Conservation (phyloP, 495 filamentous ascomycete species). For the Hyphodiscus hymeniophilus region DNA sequence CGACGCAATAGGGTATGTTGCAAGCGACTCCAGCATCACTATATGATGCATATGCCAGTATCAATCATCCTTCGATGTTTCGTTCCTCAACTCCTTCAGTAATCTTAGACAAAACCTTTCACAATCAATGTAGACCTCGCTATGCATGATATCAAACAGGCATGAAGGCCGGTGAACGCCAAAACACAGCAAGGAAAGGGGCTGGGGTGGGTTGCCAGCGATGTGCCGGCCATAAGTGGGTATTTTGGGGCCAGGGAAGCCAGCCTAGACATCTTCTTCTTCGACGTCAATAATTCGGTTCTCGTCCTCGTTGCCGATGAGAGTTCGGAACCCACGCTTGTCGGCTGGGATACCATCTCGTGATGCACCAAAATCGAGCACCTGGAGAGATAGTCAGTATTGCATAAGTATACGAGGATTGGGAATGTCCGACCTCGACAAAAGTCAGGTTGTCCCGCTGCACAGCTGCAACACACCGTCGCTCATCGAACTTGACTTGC, state of each 20-base stretch:
- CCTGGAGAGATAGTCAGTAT: conserved; percentile 36
- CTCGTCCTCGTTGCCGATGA: conserved; percentile 46
- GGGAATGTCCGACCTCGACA: conserved; percentile 67
- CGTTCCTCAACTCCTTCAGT: not conserved
- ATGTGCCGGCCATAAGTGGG: no score
- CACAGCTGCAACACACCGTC: conserved; percentile 92
- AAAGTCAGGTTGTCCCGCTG: conserved; percentile 89
- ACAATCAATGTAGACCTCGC: conserved; percentile 9
- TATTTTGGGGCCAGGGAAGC: no score
- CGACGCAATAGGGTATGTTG: no score
- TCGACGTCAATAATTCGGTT: not conserved
- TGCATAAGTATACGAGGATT: conserved; percentile 4
- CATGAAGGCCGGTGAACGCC: not conserved
- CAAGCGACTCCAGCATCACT: not conserved
- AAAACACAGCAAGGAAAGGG: not conserved
- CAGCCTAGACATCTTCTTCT: conserved; percentile 5
- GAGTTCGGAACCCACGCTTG: conserved; percentile 70
- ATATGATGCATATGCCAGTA: not conserved
- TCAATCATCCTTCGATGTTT: not conserved
- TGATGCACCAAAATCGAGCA: conserved; percentile 85
- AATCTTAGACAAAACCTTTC: not conserved
- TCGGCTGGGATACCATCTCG: conserved; percentile 70
- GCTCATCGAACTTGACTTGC: conserved; percentile 97
- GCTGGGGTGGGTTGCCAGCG: no score
- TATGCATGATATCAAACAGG: conserved; percentile 13